Base-by-base conservation (phyloP, 257 asterid species). In the Jacaranda mimosifolia region DNA sequence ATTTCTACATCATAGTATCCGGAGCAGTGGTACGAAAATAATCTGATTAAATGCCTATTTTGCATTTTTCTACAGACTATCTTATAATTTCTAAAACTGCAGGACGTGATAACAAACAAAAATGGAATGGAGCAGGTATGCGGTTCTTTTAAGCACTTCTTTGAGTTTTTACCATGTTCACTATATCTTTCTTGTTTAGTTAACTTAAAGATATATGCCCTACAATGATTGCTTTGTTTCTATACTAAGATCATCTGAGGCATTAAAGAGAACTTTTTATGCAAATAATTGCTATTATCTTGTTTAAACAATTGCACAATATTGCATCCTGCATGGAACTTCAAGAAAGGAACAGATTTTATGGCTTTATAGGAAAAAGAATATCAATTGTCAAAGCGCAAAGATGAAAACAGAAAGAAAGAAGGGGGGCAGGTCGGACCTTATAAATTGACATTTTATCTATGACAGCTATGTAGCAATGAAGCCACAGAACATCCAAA, bases 1-100 rank as follows among this genome's bases (percentile, higher is more conserved):
- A 93, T 86, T 91, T 93, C 89, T 95, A 93, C 84, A 90, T 91
- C 55, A 78, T 93, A 75, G 97, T 85, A 9, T 95, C 97, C 1
- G 99, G 99, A 82, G 91, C 96, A 78, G 97, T 90, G 97, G 99
- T 95, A 93, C 3, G 70, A 40, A 73, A 26, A 72, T 57, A 43
- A 36, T 76, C 63, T 58, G 42, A 19, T 49, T 76, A 46, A 56
- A n/a, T 69, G 51, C n/a, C 42, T 52, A 36, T 74, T 48, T 46
- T 13, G 32, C 53, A 18, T 58, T 9, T 69, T 48, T 73, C 43
- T 55, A 49, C 49, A 63, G 68, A 75, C 74, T 55, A 72, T 17
- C 85, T 77, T 51, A 70, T 70, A 81, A 62, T 64, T 71, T 84
- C 51, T 77, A 52, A 48, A 86, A 74, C 79, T 86, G 92, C 97